phyloP scores from a whole-genome alignment of 2,329 filamentous ascomycete species.

The Westerdykella sp. region DNA sequence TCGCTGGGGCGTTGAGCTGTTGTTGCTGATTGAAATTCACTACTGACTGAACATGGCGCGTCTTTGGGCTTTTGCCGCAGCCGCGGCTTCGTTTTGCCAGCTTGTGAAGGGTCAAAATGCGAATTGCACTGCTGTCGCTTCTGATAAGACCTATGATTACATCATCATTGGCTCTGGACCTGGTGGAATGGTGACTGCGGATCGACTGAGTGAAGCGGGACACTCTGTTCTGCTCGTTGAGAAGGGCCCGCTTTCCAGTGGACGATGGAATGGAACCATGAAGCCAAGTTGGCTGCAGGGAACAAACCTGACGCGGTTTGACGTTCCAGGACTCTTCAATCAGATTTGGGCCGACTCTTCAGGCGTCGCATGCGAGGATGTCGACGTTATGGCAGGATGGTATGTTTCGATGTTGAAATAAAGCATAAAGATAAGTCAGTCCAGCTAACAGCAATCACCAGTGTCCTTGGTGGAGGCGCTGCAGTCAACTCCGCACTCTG shows the following conservation, averaged over 20 bases:
- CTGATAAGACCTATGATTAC: slow-evolving; percentile 51
- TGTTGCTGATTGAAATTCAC: too few relatives aligned
- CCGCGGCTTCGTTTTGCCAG: slow-evolving; percentile 8
- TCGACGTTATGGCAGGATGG: slow-evolving; percentile 64
- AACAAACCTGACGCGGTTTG: slow-evolving; percentile 61
- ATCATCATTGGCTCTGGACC: slow-evolving; percentile 56
- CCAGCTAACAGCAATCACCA: background rate
- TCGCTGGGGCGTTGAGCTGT: too few relatives aligned
- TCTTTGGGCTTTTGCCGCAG: slow-evolving; percentile 5
- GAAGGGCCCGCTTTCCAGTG: slow-evolving; percentile 47
- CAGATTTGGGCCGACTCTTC: slow-evolving; percentile 57
- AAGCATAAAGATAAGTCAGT: background rate
- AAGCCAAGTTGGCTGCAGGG: slow-evolving; percentile 54
- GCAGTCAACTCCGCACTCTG: slow-evolving; percentile 62
- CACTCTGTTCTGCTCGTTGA: slow-evolving; percentile 54
- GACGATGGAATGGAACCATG: slow-evolving; percentile 55
- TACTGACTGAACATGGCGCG: slow-evolving; percentile 7
- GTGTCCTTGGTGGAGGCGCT: slow-evolving; percentile 57
- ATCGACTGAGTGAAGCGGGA: slow-evolving; percentile 55
- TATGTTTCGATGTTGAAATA: slow-evolving; percentile 4
- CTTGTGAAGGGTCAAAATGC: slow-evolving; percentile 7
- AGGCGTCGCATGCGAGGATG: slow-evolving; percentile 58
- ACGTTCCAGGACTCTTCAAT: slow-evolving; percentile 63
- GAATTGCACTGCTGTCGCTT: slow-evolving; percentile 11
- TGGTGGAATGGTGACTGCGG: slow-evolving; percentile 52